Evolutionary conservation across 768 basidiomycete genomes (phyloP).

Genomic region (Lentinula edodes): DNA sequence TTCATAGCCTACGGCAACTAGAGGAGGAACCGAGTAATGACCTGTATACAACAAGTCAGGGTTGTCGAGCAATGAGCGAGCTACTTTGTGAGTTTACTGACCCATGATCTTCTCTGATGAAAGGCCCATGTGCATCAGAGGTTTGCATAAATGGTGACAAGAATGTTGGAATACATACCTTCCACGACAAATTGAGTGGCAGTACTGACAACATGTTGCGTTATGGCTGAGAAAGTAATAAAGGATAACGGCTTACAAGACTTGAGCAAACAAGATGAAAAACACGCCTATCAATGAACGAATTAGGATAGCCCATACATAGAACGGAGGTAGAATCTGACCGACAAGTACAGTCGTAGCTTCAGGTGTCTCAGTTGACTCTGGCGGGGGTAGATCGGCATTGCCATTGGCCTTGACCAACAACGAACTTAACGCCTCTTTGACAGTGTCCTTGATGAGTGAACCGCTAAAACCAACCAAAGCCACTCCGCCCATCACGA

Average conservation of each 20-base stretch:
- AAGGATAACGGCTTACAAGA: conserved; percentile 61
- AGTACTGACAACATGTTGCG: conserved; percentile 44
- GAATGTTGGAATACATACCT: conserved; percentile 22
- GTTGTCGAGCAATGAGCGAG: background rate
- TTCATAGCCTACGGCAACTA: conserved; percentile 92
- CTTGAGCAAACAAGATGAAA: conserved; percentile 89
- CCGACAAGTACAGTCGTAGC: conserved; percentile 72
- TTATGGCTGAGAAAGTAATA: conserved; percentile 6
- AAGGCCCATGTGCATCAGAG: background rate
- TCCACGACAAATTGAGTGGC: conserved; percentile 93
- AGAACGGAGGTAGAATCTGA: conserved; percentile 26
- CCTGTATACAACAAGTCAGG: conserved; percentile 18
- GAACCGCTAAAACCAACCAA: conserved; percentile 89
- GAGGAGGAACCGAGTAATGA: conserved; percentile 78
- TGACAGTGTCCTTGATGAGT: conserved; percentile 70
- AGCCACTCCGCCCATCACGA: conserved; percentile 81
- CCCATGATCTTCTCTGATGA: conserved; percentile 82
- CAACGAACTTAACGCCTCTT: conserved; percentile 29
- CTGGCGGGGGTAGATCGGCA: conserved; percentile 31
- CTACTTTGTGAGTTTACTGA: conserved; percentile 12
- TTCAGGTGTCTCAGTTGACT: conserved; percentile 51
- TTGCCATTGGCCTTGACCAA: conserved; percentile 22
- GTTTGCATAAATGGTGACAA: background rate
- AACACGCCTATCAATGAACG: conserved; percentile 58
- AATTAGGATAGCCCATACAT: conserved; percentile 11